These are phyloP conservation scores for Bruguiera sexangula DNA, from an alignment of 345 rosid species.

Conservation along the genomic window DNA sequence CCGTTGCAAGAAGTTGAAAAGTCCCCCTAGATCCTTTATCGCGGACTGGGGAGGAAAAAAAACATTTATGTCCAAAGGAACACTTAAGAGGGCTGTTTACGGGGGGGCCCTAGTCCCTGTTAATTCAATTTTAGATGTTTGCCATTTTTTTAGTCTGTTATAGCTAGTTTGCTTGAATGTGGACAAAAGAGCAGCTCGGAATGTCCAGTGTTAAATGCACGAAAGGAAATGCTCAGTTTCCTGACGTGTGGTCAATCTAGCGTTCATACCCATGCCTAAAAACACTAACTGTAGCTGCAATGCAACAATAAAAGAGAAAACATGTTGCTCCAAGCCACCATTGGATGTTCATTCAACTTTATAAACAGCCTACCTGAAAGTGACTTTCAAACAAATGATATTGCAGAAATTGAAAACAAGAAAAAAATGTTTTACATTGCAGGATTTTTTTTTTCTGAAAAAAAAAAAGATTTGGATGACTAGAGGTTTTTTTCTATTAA, in stretches of 20 bases:
- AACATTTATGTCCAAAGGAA: conserved; percentile 16
- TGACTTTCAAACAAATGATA: not conserved
- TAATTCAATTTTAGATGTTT: not conserved
- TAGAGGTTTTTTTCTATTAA: no score
- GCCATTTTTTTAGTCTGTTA: not conserved
- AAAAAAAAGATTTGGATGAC: no score
- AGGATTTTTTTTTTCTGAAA: not conserved
- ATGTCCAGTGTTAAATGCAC: not conserved
- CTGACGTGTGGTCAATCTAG: no score
- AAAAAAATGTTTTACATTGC: not conserved
- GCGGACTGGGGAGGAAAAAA: conserved; percentile 20
- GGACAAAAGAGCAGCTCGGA: not conserved
- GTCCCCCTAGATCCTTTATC: not conserved
- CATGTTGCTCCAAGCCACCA: not conserved
- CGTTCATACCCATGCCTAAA: not conserved
- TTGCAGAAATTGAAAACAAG: not conserved
- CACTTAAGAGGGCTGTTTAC: conserved; percentile 14
- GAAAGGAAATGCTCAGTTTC: not conserved
- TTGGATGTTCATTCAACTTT: not conserved
- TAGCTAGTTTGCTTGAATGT: not conserved
- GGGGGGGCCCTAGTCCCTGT: not conserved
- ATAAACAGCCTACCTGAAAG: not conserved
- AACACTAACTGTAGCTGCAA: not conserved
- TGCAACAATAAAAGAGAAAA: not conserved
- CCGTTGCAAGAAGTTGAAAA: conserved; percentile 1